These are phyloP conservation scores for Schizonepeta tenuifolia DNA, from an alignment of 257 asterid genomes.

Conservation along the genomic window DNA sequence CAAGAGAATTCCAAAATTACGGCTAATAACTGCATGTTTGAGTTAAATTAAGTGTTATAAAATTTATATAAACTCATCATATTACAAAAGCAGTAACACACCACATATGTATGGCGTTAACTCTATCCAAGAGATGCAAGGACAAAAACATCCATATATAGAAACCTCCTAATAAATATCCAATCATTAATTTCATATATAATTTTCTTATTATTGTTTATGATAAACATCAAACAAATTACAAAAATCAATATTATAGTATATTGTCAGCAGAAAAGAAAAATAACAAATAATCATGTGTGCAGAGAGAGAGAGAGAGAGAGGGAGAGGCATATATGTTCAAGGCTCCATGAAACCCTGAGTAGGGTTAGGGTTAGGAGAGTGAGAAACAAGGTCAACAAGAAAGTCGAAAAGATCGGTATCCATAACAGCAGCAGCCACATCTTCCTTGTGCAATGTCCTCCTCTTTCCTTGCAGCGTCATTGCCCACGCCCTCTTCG, in stretches of 20 bases:
- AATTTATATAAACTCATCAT: too few species aligned
- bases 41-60: too few species aligned
- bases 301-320: background rate
- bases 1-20: background rate
- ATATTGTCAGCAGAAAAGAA: background rate
- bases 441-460: constrained; percentile 73
- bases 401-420: constrained; percentile 85
- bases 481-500: constrained; percentile 66
- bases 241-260: background rate
- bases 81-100: background rate
- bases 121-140: background rate
- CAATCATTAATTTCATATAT: background rate
- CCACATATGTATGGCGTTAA: background rate
- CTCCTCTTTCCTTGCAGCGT: constrained; percentile 66
- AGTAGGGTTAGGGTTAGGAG: constrained; percentile 3
- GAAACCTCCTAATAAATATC: too few species aligned
- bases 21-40: background rate
- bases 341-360: background rate
- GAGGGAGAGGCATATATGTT: background rate
- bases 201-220: background rate
- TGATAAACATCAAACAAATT: background rate
- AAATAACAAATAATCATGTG: background rate
- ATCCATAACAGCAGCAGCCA: constrained; percentile 66
- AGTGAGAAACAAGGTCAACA: constrained; percentile 46
- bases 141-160: too few species aligned